Evolutionary conservation across 164 flowering plant species (phyloP).

Genomic region (Saururus chinensis): DNA sequence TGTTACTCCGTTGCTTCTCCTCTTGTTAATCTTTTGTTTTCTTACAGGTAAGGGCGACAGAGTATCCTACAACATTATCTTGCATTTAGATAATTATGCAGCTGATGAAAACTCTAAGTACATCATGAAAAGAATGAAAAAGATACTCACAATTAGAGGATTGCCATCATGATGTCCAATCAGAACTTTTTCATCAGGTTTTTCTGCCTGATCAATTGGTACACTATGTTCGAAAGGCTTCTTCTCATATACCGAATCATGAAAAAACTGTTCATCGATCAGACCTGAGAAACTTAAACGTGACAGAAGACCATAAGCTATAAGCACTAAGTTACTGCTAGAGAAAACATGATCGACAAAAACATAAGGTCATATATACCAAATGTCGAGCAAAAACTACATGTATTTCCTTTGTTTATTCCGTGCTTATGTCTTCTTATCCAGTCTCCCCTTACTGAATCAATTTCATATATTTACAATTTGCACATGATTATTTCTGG

Average conservation of each 20-base stretch:
- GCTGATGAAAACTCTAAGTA: neutral
- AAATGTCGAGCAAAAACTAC: too few relatives aligned
- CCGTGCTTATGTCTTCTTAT: too few relatives aligned
- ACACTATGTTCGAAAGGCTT: conserved; percentile 26
- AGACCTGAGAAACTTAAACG: conserved; percentile 91
- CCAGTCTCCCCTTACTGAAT: too few relatives aligned
- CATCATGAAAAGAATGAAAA: neutral
- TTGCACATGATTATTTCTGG: too few relatives aligned
- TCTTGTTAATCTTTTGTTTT: conserved; percentile 55
- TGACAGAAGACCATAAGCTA: conserved; percentile 43
- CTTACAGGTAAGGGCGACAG: conserved; percentile 28
- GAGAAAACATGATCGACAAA: neutral
- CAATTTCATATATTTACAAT: too few relatives aligned
- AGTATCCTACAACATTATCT: conserved; percentile 35
- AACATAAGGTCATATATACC: neutral
- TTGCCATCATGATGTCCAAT: conserved; percentile 21
- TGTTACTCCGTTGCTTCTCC: conserved; percentile 24
- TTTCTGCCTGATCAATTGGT: conserved; percentile 22
- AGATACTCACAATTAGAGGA: conserved; percentile 26
- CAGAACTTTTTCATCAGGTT: conserved; percentile 21
- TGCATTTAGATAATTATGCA: neutral
- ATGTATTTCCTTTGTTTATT: too few relatives aligned
- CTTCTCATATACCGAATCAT: conserved; percentile 23
- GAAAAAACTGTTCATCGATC: conserved; percentile 34
- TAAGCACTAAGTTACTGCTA: conserved; percentile 6